Evolutionary conservation across 352 stramenopile species (phyloP).

Genomic region (Hyaloperonospora brassicae): DNA sequence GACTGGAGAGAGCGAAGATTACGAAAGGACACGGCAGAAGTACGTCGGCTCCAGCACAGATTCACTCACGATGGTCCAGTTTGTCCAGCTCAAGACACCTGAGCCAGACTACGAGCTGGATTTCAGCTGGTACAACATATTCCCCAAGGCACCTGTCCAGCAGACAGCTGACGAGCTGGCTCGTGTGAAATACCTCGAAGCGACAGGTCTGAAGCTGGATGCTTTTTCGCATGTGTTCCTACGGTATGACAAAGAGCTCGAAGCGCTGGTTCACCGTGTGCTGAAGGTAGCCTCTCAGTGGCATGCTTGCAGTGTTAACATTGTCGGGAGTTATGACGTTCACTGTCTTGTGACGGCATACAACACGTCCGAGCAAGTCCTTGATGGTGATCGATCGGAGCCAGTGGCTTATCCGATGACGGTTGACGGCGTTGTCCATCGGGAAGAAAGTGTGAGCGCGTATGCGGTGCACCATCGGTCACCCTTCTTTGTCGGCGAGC

Average conservation of each 20-base stretch:
- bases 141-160: conserved; percentile 60
- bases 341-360: conserved; percentile 59
- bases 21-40: not conserved
- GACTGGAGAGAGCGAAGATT: conserved; percentile 13
- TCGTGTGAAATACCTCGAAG: conserved; percentile 45
- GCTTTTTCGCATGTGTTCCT: conserved; percentile 50
- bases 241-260: conserved; percentile 42
- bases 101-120: conserved; percentile 60
- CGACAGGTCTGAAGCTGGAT: conserved; percentile 49
- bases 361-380: conserved; percentile 21
- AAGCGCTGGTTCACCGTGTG: conserved; percentile 40
- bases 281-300: conserved; percentile 54
- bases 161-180: conserved; percentile 25
- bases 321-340: conserved; percentile 47
- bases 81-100: conserved; percentile 51
- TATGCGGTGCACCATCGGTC: conserved; percentile 61
- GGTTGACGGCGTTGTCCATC: conserved; percentile 47
- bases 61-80: conserved; percentile 17
- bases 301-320: conserved; percentile 63
- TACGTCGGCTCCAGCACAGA: not conserved
- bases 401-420: conserved; percentile 32
- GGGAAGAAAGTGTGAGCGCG: conserved; percentile 57
- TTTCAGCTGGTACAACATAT: conserved; percentile 74
- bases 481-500: conserved; percentile 60
- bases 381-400: conserved; percentile 25